Base-by-base conservation (phyloP, 768 basidiomycete genomes). In the Russula griseocarnosa region DNA sequence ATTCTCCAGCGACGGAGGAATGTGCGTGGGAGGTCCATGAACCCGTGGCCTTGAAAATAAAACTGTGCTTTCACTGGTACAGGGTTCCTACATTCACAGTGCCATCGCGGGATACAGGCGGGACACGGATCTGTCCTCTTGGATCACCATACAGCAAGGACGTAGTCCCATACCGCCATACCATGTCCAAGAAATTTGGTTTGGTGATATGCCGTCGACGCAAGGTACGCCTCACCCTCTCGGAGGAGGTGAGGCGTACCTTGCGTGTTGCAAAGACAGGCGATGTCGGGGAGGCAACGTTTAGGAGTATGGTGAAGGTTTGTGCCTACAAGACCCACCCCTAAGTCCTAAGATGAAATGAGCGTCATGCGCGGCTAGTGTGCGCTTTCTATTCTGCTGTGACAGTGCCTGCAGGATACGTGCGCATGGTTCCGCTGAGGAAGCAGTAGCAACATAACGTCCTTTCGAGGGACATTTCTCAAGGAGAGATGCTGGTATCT, bases 291-390 rank as follows among this genome's bases (percentile, higher is more conserved):
- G 14, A 56, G 20, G 20, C 55, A 42, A 26, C 28, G 42, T 36
- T 49, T 26, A 22, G 49, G 32, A 58, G 16, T 26, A 24, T 32
- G 32, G 22, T 49, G 28, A 26, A 50, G 18, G 46, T 22, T 58
- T 13, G 58, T 22, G n/a, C 46, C 26, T 34, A 49, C 57, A 26
- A 44, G 40, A 36, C 32, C 14, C 4, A 8, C 3, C 14, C 57
- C 46, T 44, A 58, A n/a, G 14, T 3, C 57, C 46, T 44, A 58
- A n/a, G 14, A 32, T 58, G 30, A 46, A 58, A 32, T 26, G 44
- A 13, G 30, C 32, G 32, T 10, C 14, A 58, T 58, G 36, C 1
- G 36, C 46, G 14, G 22, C 57, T 18, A 2, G n/a, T 14, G 30
- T n/a, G n/a, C n/a, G n/a, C n/a, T n/a, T n/a, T n/a, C n/a, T n/a